These are phyloP conservation scores for Alternaria tenuissima DNA, from an alignment of 2,329 filamentous ascomycete species.

Conservation along the genomic window DNA sequence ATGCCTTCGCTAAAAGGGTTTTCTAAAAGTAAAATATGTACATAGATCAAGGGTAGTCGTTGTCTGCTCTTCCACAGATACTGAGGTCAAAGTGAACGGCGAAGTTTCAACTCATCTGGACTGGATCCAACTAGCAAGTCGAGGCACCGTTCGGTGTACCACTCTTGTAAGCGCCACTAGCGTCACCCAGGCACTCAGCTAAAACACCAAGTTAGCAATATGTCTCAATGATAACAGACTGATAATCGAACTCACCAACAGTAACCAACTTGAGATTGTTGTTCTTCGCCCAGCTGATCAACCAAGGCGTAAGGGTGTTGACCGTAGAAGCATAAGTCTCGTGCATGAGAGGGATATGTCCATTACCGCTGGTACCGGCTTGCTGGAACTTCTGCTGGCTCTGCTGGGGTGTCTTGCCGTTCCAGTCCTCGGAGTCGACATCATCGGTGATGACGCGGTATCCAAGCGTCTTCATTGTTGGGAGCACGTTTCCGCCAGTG, in stretches of 20 bases:
- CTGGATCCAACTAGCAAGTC: constrained; percentile 23
- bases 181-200: constrained; percentile 47
- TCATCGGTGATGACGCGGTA: constrained; percentile 49
- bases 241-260: constrained; percentile 35
- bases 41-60: neutral
- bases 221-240: neutral
- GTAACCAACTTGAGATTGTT: constrained; percentile 49
- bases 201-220: constrained; percentile 17
- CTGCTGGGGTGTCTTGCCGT: constrained; percentile 43
- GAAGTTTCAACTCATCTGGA: neutral
- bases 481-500: constrained; percentile 42
- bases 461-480: constrained; percentile 45
- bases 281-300: constrained; percentile 49
- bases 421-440: constrained; percentile 47
- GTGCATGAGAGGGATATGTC: constrained; percentile 48
- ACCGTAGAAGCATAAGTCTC: constrained; percentile 48
- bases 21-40: neutral
- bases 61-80: neutral
- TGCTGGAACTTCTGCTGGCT: constrained; percentile 44
- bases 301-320: constrained; percentile 46
- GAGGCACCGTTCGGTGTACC: constrained; percentile 32
- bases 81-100: too few relatives aligned
- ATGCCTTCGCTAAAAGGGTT: neutral
- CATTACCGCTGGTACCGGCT: constrained; percentile 45
- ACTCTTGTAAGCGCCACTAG: constrained; percentile 36